Evolutionary conservation across 1,284 basidiomycete species (phyloP).

Genomic region (Fomitopsis betulina): DNA sequence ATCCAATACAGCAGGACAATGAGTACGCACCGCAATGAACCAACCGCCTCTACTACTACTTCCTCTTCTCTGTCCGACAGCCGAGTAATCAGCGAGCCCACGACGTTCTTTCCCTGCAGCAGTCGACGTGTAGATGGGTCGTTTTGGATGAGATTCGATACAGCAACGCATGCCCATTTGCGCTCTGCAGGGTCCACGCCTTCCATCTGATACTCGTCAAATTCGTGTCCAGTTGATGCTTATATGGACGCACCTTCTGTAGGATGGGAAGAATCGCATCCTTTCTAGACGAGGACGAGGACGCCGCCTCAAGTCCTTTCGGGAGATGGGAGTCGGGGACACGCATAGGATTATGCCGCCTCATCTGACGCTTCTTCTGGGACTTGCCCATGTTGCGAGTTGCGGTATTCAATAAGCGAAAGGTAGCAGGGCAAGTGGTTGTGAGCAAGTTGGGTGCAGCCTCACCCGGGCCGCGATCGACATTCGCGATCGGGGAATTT

Average conservation of each 20-base stretch:
- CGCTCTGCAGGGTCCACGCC: conserved; percentile 73
- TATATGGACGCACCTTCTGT: conserved; percentile 58
- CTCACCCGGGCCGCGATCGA: not conserved
- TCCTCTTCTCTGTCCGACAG: conserved; percentile 84
- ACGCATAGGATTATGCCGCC: conserved; percentile 86
- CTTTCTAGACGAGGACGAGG: conserved; percentile 67
- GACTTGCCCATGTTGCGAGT: conserved; percentile 73
- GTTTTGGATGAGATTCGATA: conserved; percentile 85
- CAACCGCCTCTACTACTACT: conserved; percentile 81
- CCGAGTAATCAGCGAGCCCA: conserved; percentile 80
- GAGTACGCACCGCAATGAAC: conserved; percentile 66
- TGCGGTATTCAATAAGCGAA: not conserved
- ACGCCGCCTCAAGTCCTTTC: conserved; percentile 67
- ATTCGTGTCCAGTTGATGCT: not conserved
- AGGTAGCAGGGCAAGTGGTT: not conserved
- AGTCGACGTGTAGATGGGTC: conserved; percentile 85
- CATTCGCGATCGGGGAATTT: conserved; percentile 1
- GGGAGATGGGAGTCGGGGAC: conserved; percentile 89
- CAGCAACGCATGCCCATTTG: conserved; percentile 91
- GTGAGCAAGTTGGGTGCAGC: not conserved
- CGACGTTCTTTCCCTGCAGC: conserved; percentile 87
- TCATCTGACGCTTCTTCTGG: conserved; percentile 76
- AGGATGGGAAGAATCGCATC: conserved; percentile 82
- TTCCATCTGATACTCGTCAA: conserved; percentile 48
- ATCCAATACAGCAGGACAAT: not conserved